phyloP scores from a whole-genome alignment of 2,329 filamentous ascomycete genomes.

The Leptographium wingfieldii region DNA sequence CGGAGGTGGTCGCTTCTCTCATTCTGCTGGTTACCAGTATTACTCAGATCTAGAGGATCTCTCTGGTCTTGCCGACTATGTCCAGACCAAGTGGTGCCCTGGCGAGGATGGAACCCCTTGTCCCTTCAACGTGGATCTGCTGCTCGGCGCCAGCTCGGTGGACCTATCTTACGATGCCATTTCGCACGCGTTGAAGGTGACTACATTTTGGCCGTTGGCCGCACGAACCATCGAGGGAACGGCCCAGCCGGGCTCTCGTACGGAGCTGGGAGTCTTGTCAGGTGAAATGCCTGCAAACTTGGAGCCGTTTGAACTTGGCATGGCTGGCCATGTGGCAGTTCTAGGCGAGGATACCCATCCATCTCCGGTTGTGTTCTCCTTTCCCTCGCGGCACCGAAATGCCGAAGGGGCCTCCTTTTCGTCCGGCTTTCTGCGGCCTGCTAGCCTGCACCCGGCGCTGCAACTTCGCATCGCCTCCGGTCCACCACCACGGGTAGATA shows the following conservation, averaged over 20 bases:
- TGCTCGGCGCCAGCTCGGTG: slow-evolving; percentile 45
- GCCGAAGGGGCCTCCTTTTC: slow-evolving; percentile 41
- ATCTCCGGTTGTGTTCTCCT: slow-evolving; percentile 69
- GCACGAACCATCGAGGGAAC: slow-evolving; percentile 27
- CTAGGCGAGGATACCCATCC: slow-evolving; percentile 62
- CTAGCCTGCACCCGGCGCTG: slow-evolving; percentile 74
- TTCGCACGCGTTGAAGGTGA: slow-evolving; percentile 51
- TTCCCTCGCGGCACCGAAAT: slow-evolving; percentile 64
- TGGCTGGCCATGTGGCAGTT: slow-evolving; percentile 68
- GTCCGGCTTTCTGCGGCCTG: slow-evolving; percentile 53
- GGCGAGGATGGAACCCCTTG: slow-evolving; percentile 32
- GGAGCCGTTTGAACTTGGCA: slow-evolving; percentile 60
- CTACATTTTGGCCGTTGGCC: slow-evolving; percentile 47
- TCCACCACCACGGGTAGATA: slow-evolving; percentile 28
- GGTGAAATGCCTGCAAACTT: slow-evolving; percentile 44
- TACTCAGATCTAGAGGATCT: slow-evolving; percentile 52
- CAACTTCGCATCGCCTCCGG: slow-evolving; percentile 49
- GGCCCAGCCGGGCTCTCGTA: slow-evolving; percentile 34
- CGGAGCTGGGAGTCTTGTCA: slow-evolving; percentile 72
- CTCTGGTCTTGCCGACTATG: slow-evolving; percentile 38
- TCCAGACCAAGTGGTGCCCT: slow-evolving; percentile 39
- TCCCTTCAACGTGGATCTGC: slow-evolving; percentile 27
- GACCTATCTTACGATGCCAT: slow-evolving; percentile 68
- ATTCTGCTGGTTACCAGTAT: slow-evolving; percentile 55
- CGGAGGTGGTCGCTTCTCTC: slow-evolving; percentile 42